A percentile compares a stretch with the other conserved stretches of the same genome.
Conservation (phyloP, 169 alveolate species). For the Cryptosporidium ubiquitum region DNA sequence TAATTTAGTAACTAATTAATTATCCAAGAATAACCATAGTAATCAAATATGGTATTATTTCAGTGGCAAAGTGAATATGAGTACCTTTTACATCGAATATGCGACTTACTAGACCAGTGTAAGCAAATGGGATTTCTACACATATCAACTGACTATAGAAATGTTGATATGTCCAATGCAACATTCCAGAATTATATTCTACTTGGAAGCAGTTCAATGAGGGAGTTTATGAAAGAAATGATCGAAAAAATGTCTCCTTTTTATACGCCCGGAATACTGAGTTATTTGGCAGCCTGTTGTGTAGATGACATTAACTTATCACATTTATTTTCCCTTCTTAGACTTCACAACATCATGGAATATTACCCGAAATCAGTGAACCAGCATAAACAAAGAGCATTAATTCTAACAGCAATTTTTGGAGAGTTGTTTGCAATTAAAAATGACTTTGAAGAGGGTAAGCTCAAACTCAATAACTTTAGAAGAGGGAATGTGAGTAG, state of each 20-base stretch:
- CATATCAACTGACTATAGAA: constrained; percentile 44
- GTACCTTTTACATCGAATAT: constrained; percentile 54
- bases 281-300: constrained; percentile 71
- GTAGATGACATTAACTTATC: constrained; percentile 64
- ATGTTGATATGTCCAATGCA: constrained; percentile 12
- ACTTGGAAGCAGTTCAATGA: constrained; percentile 45
- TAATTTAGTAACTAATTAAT: neutral
- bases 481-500: constrained; percentile 4
- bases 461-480: neutral
- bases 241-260: constrained; percentile 44
- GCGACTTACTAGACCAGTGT: constrained; percentile 71
- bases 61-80: constrained; percentile 75
- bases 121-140: constrained; percentile 67
- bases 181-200: constrained; percentile 60
- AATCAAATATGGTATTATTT: constrained; percentile 41
- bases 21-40: neutral
- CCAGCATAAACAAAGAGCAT: constrained; percentile 53
- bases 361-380: constrained; percentile 42
- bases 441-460: constrained; percentile 52
- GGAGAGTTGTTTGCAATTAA: constrained; percentile 47
- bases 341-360: constrained; percentile 53
- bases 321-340: constrained; percentile 40
- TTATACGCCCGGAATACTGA: constrained; percentile 62
- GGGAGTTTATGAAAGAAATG: constrained; percentile 52
- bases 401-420: constrained; percentile 48